Conservation (phyloP, 2,329 filamentous ascomycete genomes). For the Exophiala calicioides region DNA sequence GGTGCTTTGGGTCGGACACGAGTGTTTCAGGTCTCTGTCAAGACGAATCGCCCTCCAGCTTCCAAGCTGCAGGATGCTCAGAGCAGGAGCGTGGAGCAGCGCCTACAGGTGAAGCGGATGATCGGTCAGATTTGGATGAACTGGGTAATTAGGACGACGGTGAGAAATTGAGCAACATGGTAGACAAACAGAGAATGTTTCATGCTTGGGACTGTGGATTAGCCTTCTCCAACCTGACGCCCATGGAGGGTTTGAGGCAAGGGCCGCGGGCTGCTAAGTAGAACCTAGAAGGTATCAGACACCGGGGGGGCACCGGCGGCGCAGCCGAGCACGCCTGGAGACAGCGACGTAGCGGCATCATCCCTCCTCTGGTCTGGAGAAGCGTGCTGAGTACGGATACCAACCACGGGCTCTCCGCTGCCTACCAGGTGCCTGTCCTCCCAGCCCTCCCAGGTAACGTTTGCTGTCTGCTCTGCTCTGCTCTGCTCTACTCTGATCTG, state of each 20-base stretch:
- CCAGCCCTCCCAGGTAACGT: too few species aligned
- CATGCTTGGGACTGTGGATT: constrained; percentile 6
- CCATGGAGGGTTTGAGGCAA: too few species aligned
- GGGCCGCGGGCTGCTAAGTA: too few species aligned
- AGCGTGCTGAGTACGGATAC: too few species aligned
- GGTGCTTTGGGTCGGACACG: constrained; percentile 16
- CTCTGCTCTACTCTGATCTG: too few species aligned
- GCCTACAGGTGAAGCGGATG: constrained; percentile 1
- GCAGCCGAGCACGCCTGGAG: too few species aligned
- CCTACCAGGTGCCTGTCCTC: neutral
- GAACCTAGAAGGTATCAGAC: too few species aligned
- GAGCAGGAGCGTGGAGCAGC: neutral
- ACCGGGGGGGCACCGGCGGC: too few species aligned
- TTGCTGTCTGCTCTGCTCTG: too few species aligned
- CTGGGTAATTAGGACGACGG: constrained; percentile 18
- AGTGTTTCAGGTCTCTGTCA: constrained; percentile 28
- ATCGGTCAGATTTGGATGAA: constrained; percentile 8
- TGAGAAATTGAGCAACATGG: constrained; percentile 19
- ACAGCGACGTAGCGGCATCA: too few species aligned
- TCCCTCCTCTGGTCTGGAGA: too few species aligned
- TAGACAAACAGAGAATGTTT: constrained; percentile 22
- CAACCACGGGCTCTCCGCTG: neutral
- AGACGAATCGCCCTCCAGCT: constrained; percentile 8
- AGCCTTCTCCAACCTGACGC: too few species aligned
- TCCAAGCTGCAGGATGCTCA: constrained; percentile 1